Evolutionary conservation across 2,329 filamentous ascomycete genomes (phyloP).

Genomic region (Fusarium duplospermum): DNA sequence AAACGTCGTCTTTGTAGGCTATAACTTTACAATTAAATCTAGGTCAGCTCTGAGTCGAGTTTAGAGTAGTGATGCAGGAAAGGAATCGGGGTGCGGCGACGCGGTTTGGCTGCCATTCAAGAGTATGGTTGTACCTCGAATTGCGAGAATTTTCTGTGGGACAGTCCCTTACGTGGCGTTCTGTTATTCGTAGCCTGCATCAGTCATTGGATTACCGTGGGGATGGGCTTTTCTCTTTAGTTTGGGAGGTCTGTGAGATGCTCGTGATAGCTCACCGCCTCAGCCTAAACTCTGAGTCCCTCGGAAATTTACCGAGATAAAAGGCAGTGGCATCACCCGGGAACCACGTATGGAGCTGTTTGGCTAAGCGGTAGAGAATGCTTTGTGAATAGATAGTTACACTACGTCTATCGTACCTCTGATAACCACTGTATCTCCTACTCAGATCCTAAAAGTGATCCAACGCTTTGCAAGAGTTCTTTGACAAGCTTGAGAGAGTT

Average conservation of each 20-base stretch:
- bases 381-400: background rate
- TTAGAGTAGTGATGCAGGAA: background rate
- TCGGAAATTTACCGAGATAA: background rate
- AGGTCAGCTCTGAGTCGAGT: background rate
- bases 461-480: background rate
- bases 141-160: background rate
- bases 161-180: background rate
- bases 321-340: background rate
- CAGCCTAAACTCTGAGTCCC: too few species aligned
- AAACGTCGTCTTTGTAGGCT: background rate
- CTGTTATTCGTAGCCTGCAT: background rate
- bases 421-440: background rate
- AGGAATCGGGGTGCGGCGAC: background rate
- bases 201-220: background rate
- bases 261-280: too few species aligned
- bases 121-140: background rate
- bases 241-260: background rate
- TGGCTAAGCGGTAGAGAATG: background rate
- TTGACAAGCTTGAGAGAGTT: background rate
- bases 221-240: background rate
- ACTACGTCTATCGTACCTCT: background rate
- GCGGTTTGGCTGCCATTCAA: background rate
- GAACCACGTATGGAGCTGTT: background rate
- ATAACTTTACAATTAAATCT: background rate
- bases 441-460: background rate